Conservation (phyloP, 192 early-diverging fungal genomes). For the Podila minutissima region DNA sequence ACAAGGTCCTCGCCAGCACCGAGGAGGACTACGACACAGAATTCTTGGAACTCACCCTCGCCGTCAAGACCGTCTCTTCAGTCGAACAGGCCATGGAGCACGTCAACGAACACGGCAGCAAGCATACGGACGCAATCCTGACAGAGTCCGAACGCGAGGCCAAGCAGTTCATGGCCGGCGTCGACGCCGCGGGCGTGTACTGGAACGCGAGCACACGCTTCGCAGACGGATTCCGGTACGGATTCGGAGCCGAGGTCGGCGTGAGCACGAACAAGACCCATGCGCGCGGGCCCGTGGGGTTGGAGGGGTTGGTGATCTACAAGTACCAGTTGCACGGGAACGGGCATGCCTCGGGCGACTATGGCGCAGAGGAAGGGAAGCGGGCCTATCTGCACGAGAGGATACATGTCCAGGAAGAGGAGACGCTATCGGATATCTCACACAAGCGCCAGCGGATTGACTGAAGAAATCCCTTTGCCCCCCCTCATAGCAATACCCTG, state of each 20-base stretch:
- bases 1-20: slow-evolving; percentile 48
- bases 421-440: slow-evolving; percentile 11
- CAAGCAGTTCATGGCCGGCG: slow-evolving; percentile 87
- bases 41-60: slow-evolving; percentile 88
- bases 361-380: slow-evolving; percentile 76
- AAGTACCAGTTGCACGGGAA: slow-evolving; percentile 94
- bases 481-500: not conserved
- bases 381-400: slow-evolving; percentile 76
- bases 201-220: slow-evolving; percentile 97
- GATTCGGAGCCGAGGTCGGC: slow-evolving; percentile 98
- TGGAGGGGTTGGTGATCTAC: slow-evolving; percentile 98
- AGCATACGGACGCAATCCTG: slow-evolving; percentile 97
- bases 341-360: slow-evolving; percentile 86
- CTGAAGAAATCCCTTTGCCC: not conserved
- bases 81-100: slow-evolving; percentile 88
- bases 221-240: slow-evolving; percentile 98
- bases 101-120: slow-evolving; percentile 92
- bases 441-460: slow-evolving; percentile 18
- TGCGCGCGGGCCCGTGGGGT: slow-evolving; percentile 96
- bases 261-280: slow-evolving; percentile 99
- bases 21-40: slow-evolving; percentile 88
- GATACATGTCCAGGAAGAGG: slow-evolving; percentile 55
- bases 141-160: slow-evolving; percentile 80
- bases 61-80: slow-evolving; percentile 79
- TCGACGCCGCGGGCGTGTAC: slow-evolving; percentile 98